phyloP scores from a whole-genome alignment of 345 rosid genomes.

The Camelina laxa region DNA sequence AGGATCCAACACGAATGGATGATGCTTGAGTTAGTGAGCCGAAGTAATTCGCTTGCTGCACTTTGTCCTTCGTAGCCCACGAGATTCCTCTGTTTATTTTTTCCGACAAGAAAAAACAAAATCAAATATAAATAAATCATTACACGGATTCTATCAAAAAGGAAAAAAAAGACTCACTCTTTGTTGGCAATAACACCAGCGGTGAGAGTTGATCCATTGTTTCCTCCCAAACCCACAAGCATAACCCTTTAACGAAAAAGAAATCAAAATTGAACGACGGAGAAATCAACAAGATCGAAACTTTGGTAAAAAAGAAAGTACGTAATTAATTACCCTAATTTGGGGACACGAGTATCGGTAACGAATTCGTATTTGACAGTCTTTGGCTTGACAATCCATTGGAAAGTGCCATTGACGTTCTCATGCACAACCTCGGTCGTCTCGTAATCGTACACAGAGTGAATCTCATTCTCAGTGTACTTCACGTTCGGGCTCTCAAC shows the following conservation, averaged over 20 bases:
- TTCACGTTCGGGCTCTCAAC: slow-evolving; percentile 87
- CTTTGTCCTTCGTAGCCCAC: slow-evolving; percentile 99
- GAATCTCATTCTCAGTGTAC: slow-evolving; percentile 81
- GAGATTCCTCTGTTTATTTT: slow-evolving; percentile 80
- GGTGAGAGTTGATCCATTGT: slow-evolving; percentile 94
- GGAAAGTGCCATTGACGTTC: slow-evolving; percentile 70
- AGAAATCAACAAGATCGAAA: background rate
- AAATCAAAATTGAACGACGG: background rate
- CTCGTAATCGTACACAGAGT: slow-evolving; percentile 81
- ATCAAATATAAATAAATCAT: slow-evolving; percentile 42
- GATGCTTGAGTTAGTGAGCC: slow-evolving; percentile 98
- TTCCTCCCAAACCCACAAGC: slow-evolving; percentile 99
- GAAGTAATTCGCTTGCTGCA: slow-evolving; percentile 95
- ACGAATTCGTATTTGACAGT: slow-evolving; percentile 85
- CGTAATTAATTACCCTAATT: slow-evolving; percentile 64
- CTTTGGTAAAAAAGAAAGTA: background rate
- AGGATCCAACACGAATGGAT: slow-evolving; percentile 86
- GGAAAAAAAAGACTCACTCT: slow-evolving; percentile 62
- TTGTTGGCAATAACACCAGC: slow-evolving; percentile 87
- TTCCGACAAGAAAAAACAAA: slow-evolving; percentile 49
- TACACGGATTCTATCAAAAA: background rate
- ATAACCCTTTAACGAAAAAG: slow-evolving; percentile 58
- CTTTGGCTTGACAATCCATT: slow-evolving; percentile 92
- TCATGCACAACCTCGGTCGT: slow-evolving; percentile 95
- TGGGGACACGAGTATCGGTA: slow-evolving; percentile 78